Evolutionary conservation across 805 yeast species (phyloP), one percentile per base, ranked within the genome.

Genomic region (Ogataea nakhonphanomensis): DNA sequence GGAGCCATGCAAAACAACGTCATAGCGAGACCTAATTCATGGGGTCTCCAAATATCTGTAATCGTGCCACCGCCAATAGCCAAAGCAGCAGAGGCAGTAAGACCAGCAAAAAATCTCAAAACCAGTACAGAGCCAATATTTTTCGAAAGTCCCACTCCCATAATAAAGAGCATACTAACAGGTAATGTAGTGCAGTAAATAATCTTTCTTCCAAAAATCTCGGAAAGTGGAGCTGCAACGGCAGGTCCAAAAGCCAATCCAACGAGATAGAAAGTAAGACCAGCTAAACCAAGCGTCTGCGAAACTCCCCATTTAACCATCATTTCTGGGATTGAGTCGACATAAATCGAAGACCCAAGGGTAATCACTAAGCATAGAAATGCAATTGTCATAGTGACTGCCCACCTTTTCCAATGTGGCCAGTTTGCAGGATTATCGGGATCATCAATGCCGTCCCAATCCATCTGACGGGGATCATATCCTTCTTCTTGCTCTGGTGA

Each of bases 51-150:
- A 34, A 87, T 62, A 63, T 88, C 96, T 39, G 81, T 67, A 46
- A 88, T 77, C 5, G 93, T 80, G 48, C 95, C 96, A 38, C 90
- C 88, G 9, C 88, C 91, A 49, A 85, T 78, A 8, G 95, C 81
- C 64, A 88, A 70, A 2, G 90, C 88, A 3, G 93, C 95, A 1
- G 90, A 79, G 1, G 93, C 87, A 35, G 81, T 72, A 22, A 81
- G 70, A 1, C 95, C 95, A 14, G 83, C 69, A 52, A 88, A 76
- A 55, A 84, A 84, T 51, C 96, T 66, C 32, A 85, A 67, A 5
- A 88, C 80, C 34, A 87, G 64, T 22, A 84, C 69, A 8, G 74
- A 67, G 43, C 77, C 68, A 49, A 84, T 79, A 49, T 82, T 78
- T 26, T 69, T 62, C 1, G 86, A 70, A 43, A 81, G 65, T 27